phyloP scores from a whole-genome alignment of 2,329 filamentous ascomycete genomes.

The Samsoniella hepiali region DNA sequence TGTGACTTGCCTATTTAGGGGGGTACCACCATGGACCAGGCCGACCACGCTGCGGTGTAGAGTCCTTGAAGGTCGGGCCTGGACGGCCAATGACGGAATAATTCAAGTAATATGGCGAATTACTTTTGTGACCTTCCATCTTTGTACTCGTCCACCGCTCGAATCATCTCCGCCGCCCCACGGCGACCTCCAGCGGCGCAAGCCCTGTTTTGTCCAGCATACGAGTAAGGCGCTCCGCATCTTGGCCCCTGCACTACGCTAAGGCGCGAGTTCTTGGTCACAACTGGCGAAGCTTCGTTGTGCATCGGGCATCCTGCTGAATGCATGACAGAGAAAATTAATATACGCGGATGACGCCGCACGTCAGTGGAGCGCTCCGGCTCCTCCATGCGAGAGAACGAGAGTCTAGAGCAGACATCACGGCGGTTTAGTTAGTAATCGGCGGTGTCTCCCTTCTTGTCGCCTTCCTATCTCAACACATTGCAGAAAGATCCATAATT shows the following conservation, averaged over 20 bases:
- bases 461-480: conserved; percentile 4
- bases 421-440: neutral
- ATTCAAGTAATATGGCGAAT: neutral
- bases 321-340: neutral
- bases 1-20: conserved; percentile 9
- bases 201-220: neutral
- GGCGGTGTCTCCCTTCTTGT: neutral
- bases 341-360: neutral
- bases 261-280: neutral
- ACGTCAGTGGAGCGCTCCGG: neutral
- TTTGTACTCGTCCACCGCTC: neutral
- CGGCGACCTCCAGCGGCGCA: conserved; percentile 1
- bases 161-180: conserved; percentile 7
- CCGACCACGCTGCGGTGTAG: neutral
- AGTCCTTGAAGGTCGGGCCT: neutral
- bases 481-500: conserved; percentile 1
- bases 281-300: neutral
- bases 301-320: neutral
- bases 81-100: neutral
- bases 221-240: neutral
- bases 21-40: neutral
- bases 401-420: neutral
- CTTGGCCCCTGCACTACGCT: neutral
- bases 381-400: neutral
- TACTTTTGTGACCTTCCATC: neutral